Evolutionary conservation across 2,329 filamentous ascomycete species (phyloP).

Genomic region (Diplodia intermedia): DNA sequence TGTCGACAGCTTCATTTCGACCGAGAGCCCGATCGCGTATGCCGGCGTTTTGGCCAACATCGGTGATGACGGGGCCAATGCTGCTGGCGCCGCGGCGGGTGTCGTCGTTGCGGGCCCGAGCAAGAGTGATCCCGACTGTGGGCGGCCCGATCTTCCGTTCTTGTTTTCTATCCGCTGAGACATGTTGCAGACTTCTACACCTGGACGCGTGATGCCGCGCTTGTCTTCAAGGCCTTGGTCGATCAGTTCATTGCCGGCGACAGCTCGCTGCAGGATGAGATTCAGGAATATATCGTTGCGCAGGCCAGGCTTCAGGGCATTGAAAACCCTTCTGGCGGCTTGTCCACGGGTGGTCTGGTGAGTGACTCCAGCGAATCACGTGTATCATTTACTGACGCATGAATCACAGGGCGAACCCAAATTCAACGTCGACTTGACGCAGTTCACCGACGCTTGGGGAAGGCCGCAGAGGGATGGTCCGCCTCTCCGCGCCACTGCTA

Average conservation of each 20-base stretch:
- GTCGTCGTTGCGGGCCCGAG: conserved; percentile 55
- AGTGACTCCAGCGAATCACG: not conserved
- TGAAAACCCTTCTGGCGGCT: conserved; percentile 48
- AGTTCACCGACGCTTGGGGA: conserved; percentile 50
- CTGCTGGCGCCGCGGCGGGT: conserved; percentile 43
- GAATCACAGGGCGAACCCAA: conserved; percentile 50
- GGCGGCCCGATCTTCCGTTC: conserved; percentile 3
- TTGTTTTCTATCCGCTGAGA: not conserved
- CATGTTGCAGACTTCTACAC: conserved; percentile 43
- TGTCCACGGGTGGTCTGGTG: conserved; percentile 45
- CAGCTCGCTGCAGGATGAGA: conserved; percentile 33
- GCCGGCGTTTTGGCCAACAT: conserved; percentile 28
- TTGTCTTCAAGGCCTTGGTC: conserved; percentile 33
- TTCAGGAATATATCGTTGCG: conserved; percentile 44
- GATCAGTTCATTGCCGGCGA: conserved; percentile 38
- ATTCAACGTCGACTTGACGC: conserved; percentile 49
- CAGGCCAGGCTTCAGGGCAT: conserved; percentile 50
- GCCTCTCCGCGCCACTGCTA: conserved; percentile 51
- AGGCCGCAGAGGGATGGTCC: conserved; percentile 55
- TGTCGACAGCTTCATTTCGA: conserved; percentile 23
- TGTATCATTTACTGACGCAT: not conserved
- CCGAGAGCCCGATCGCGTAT: conserved; percentile 29
- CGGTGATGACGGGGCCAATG: conserved; percentile 25
- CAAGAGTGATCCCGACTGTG: conserved; percentile 51
- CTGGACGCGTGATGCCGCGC: conserved; percentile 34